phyloP scores from a whole-genome alignment of 2,329 filamentous ascomycete species.

The Diaporthe vaccinii region DNA sequence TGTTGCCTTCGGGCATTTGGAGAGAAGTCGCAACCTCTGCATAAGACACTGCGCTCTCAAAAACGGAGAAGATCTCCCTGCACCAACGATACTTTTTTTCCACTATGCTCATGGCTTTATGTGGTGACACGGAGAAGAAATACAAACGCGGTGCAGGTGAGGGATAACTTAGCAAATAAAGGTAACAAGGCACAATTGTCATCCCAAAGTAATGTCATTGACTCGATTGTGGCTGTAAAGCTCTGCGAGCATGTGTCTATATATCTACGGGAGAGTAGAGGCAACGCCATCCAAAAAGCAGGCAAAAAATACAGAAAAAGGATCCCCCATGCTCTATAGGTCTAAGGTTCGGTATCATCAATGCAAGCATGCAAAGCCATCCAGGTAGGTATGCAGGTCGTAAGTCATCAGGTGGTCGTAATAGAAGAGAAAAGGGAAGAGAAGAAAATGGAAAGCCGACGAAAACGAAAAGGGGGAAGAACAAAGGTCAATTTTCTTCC shows the following conservation, averaged over 20 bases:
- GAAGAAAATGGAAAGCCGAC: no score
- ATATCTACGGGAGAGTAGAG: not conserved
- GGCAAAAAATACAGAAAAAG: not conserved
- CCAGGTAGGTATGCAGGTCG: conserved; percentile 24
- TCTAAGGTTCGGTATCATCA: conserved; percentile 33
- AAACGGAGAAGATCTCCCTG: not conserved
- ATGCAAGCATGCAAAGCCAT: conserved; percentile 22
- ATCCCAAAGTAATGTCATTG: not conserved
- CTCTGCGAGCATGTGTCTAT: conserved; percentile 10
- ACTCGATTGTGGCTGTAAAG: conserved; percentile 8
- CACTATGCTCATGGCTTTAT: not conserved
- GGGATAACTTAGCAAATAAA: not conserved
- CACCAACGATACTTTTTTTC: not conserved
- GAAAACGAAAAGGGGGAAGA: not conserved
- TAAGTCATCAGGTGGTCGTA: conserved; percentile 29
- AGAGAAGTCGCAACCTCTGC: not conserved
- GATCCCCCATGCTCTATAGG: not conserved
- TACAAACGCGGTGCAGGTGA: not conserved
- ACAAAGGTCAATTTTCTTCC: not conserved
- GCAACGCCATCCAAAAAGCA: not conserved
- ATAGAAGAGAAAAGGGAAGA: not conserved
- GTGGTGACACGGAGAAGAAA: not conserved
- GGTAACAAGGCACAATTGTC: not conserved
- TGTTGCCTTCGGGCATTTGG: not conserved
- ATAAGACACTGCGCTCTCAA: not conserved